Evolutionary conservation across 352 stramenopile species (phyloP), one percentile per base, ranked within the genome.

Genomic region (Pythium oligandrum): DNA sequence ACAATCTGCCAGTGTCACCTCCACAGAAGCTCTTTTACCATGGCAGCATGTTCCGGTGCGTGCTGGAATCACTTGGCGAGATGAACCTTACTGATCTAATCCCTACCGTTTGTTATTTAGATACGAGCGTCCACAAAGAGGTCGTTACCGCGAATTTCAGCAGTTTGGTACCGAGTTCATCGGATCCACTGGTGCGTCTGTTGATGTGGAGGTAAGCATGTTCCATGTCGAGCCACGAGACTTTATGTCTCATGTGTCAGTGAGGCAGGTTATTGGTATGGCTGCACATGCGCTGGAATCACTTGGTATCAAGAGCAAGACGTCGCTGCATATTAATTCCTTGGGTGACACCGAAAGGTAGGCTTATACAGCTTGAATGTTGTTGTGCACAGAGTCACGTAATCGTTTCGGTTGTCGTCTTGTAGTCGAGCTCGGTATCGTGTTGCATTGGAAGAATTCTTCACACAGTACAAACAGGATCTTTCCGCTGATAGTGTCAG

Each of bases 121-220:
- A 5, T 95, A 95, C 57, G 86, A 95, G 54, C 83, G 86, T 48
- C 86, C 86, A 36, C 86, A 95, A 52, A 78, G 83, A 11, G 86
- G 86, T 4, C 83, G 86, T 5, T 95, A 93, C 53, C 75, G 86
- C 10, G 86, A 95, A 51, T 95, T 95, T 51, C 82, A 93, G 60
- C 86, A 95, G 45, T 95, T 95, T 64, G 86, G 85, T 12, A 75
- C 92, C 47, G 86, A 95, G 67, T 93, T 86, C 57, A 71, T 94
- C 9, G 83, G 83, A 2, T 94, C 82, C 10, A 79, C 70, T 6
- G 79, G 84, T 4, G 66, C 82, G 37, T 90, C 81, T 0, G 78
- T 92, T 2, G 86, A 95, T 57, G 61, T 75, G n/a, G 83, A 95
- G 66, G 84, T 92, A 55, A 31, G 54, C 44, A 3, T 17, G 0